Conservation (phyloP, 371 early-diverging fungal genomes). For the Choanephora cucurbitarum region DNA sequence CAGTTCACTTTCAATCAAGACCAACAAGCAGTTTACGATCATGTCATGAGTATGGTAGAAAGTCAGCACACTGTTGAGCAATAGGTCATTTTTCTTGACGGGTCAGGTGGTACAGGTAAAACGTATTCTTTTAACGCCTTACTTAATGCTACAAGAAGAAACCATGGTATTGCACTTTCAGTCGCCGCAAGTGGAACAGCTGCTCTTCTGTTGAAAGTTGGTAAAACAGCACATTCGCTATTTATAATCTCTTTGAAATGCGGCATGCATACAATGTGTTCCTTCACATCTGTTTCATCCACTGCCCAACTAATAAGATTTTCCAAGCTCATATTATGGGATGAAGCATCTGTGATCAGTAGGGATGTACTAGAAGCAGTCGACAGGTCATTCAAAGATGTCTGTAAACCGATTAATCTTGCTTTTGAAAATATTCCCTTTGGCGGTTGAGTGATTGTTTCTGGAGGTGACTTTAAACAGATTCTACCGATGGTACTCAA, state of each 20-base stretch:
- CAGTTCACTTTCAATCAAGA: neutral
- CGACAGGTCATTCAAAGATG: conserved; percentile 22
- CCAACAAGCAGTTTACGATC: conserved; percentile 1
- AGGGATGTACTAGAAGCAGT: conserved; percentile 26
- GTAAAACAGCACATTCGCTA: conserved; percentile 28
- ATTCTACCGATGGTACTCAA: conserved; percentile 15
- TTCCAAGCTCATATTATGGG: conserved; percentile 33
- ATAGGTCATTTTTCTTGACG: conserved; percentile 16
- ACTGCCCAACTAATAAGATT: conserved; percentile 8
- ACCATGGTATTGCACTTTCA: conserved; percentile 5
- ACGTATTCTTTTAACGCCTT: conserved; percentile 11
- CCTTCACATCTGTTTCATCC: conserved; percentile 2
- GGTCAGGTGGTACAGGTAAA: conserved; percentile 19
- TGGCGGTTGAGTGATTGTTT: conserved; percentile 28
- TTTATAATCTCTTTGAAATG: conserved; percentile 28
- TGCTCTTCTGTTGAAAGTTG: conserved; percentile 30
- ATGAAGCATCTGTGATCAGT: conserved; percentile 34
- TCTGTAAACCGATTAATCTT: conserved; percentile 14
- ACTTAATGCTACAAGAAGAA: neutral
- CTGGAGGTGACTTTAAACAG: conserved; percentile 10
- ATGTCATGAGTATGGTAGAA: neutral
- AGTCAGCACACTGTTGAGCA: neutral
- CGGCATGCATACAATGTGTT: conserved; percentile 14
- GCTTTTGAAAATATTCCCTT: conserved; percentile 24
- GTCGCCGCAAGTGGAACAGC: conserved; percentile 32